These are phyloP conservation scores for bread wheat (Triticum aestivum) DNA, from an alignment of 176 grass and related monocot species.

Conservation along the genomic window DNA sequence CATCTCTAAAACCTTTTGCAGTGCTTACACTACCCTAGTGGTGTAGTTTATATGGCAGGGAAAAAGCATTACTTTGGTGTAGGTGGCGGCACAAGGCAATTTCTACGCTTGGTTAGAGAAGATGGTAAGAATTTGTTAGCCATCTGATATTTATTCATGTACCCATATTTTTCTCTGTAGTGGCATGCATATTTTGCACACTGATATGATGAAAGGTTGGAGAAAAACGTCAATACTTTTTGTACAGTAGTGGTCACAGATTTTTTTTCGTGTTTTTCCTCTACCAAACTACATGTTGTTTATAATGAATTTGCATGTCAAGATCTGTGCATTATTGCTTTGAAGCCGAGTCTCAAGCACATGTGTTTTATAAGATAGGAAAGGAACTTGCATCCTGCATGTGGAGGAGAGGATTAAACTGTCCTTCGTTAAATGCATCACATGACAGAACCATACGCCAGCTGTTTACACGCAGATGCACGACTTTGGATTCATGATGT, in stretches of 20 bases:
- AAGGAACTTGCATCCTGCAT: conserved; percentile 8
- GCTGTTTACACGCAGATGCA: neutral
- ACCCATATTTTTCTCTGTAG: neutral
- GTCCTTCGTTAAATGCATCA: conserved; percentile 1
- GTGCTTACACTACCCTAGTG: conserved; percentile 50
- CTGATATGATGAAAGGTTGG: neutral
- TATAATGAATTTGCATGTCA: conserved; percentile 16
- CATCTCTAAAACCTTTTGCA: conserved; percentile 35
- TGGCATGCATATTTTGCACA: conserved; percentile 10
- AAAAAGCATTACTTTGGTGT: conserved; percentile 99
- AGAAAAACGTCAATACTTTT: neutral
- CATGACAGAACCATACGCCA: neutral
- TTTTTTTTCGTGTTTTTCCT: conserved; percentile 15
- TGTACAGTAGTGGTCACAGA: neutral
- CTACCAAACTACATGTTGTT: neutral
- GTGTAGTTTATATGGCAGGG: conserved; percentile 84
- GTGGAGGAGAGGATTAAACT: conserved; percentile 9
- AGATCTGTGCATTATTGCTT: conserved; percentile 14
- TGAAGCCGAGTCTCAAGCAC: neutral
- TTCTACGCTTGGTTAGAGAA: conserved; percentile 85
- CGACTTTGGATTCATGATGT: neutral
- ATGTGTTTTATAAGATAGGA: neutral
- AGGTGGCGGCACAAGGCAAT: conserved; percentile 92
- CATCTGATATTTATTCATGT: conserved; percentile 19
- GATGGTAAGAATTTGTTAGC: conserved; percentile 58